Base-by-base conservation (phyloP, 441 rosid species). In the Arabidopsis lyrata region DNA sequence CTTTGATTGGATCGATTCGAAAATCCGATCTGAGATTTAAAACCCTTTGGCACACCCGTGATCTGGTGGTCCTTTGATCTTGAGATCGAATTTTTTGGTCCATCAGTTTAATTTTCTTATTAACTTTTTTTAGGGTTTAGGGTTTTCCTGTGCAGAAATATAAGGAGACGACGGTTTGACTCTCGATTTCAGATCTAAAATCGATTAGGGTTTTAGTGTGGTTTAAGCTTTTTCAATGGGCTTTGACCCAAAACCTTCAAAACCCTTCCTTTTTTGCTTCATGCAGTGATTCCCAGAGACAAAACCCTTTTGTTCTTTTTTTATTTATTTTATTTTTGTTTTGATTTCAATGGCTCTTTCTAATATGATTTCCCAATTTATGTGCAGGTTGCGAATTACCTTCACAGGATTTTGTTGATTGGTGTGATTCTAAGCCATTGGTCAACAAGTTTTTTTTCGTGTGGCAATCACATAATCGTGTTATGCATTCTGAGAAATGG, bases 401-500 rank as follows among this genome's bases (percentile, higher is more conserved):
- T 32, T 9, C 3, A 35, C 13, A 31, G 47, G 5, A 68, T 66
- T 49, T 31, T 31, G 55, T 52, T 74, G 44, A 22, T 63, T 63
- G 59, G 75, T 62, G 47, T 63, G 65, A 3, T 18, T 29, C 56
- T 27, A 56, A 70, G 62, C 7, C 16, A 22, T 57, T 36, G 44
- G 56, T 20, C 75, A 58, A 58, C 9, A 58, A 59, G 15, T 64
- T 35, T 72, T 12, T 12, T 13, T 44, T 34, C 50, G 22, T 52
- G 63, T 66, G 52, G 44, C 27, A 48, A 47, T 64, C 15, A 54
- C 63, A 45, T 49, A 0, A 55, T 55, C 60, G 62, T 83, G 86
- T 81, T 80, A 78, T 82, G 85, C 76, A 85, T 69, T 81, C 82
- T 83, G 86, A 86, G 88, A 82, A 76, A 87, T 86, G 90, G 88